Evolutionary conservation across 805 yeast species (phyloP).

Genomic region (Candida insectalens): DNA sequence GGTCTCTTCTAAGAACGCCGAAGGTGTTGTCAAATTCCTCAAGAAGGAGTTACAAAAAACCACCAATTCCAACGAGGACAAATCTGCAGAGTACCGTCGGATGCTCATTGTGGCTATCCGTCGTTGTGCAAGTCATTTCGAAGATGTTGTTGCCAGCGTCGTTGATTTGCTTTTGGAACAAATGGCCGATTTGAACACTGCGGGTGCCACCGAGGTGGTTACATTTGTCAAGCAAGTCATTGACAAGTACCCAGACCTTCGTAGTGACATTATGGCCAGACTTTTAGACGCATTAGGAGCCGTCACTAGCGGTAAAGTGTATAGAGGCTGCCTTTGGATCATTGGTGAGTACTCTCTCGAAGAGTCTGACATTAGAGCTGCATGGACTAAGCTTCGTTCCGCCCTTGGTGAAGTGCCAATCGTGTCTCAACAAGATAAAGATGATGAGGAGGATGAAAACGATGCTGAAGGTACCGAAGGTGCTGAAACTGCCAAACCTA

Average conservation of each 20-base stretch:
- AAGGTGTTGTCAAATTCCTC: slow-evolving; percentile 83
- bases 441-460: slow-evolving; percentile 13
- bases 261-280: slow-evolving; percentile 53
- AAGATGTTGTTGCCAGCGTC: slow-evolving; percentile 85
- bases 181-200: slow-evolving; percentile 71
- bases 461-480: slow-evolving; percentile 4
- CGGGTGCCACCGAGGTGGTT: slow-evolving; percentile 83
- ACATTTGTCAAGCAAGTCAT: slow-evolving; percentile 91
- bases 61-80: slow-evolving; percentile 64
- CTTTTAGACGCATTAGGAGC: slow-evolving; percentile 52
- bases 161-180: slow-evolving; percentile 83
- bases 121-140: slow-evolving; percentile 77
- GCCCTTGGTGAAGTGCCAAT: slow-evolving; percentile 91
- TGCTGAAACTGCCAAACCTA: slow-evolving; percentile 15
- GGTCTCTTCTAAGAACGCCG: slow-evolving; percentile 81
- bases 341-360: slow-evolving; percentile 83
- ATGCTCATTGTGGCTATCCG: slow-evolving; percentile 81
- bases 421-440: slow-evolving; percentile 58
- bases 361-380: slow-evolving; percentile 60
- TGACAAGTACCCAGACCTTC: slow-evolving; percentile 78
- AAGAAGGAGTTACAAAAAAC: slow-evolving; percentile 84
- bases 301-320: slow-evolving; percentile 81
- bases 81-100: slow-evolving; percentile 79
- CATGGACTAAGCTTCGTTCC: slow-evolving; percentile 81
- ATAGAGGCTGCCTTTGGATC: slow-evolving; percentile 92